phyloP scores from a whole-genome alignment of 164 flowering plant species.

The Vitis labrusca region DNA sequence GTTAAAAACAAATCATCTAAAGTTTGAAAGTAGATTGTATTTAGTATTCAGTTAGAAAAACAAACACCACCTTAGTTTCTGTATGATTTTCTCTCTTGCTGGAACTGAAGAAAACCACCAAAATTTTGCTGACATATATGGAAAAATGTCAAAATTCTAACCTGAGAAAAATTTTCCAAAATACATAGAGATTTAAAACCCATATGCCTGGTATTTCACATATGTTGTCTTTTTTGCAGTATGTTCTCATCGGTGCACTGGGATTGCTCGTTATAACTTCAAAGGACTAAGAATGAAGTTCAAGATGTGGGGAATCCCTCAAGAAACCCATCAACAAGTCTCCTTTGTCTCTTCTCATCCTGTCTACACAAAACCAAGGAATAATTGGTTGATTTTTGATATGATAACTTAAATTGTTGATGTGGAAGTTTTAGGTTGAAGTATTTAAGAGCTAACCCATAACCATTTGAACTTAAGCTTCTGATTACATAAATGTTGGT shows the following conservation, averaged over 20 bases:
- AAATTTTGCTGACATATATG: background rate
- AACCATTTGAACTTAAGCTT: no score
- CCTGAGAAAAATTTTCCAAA: background rate
- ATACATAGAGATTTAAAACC: background rate
- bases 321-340: background rate
- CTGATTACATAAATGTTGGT: no score
- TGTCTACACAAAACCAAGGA: background rate
- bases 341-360: background rate
- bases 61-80: no score
- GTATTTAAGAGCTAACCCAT: no score
- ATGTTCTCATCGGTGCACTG: slow-evolving; percentile 64
- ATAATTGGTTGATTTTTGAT: background rate
- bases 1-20: no score
- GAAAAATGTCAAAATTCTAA: background rate
- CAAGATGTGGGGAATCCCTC: background rate
- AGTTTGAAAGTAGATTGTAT: no score
- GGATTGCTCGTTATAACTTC: slow-evolving; percentile 61
- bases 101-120: background rate
- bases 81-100: no score
- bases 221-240: slow-evolving; percentile 38
- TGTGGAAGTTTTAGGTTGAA: no score
- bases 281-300: slow-evolving; percentile 35
- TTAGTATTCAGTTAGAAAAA: no score
- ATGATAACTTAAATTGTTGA: no score
- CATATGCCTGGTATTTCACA: background rate